Evolutionary conservation across 176 grass and related monocot genomes (phyloP).

Genomic region (Eleusine coracana): DNA sequence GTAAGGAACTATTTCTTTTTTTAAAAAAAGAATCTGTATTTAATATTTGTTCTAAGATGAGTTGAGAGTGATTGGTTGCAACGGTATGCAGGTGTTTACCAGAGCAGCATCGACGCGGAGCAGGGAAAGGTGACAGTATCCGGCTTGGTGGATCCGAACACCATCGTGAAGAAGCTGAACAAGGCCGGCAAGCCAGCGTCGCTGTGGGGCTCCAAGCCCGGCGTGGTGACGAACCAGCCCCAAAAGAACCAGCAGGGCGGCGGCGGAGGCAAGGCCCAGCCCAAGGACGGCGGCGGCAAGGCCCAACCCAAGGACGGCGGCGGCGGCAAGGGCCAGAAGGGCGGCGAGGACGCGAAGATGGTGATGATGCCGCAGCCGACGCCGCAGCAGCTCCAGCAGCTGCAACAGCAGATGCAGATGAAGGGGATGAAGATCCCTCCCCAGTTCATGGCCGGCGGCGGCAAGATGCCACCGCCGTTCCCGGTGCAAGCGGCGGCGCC

Average conservation of each 20-base stretch:
- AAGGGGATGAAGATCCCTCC: slow-evolving; percentile 67
- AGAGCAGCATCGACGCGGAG: not conserved
- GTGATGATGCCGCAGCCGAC: slow-evolving; percentile 36
- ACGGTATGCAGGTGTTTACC: not conserved
- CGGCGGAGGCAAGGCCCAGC: slow-evolving; percentile 35
- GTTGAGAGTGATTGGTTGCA: not conserved
- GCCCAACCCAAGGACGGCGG: slow-evolving; percentile 31
- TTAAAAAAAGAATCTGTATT: no score
- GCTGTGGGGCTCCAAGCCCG: slow-evolving; percentile 40
- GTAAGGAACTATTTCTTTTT: slow-evolving; percentile 23
- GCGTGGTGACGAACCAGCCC: not conserved
- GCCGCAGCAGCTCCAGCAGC: slow-evolving; percentile 41
- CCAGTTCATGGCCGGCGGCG: slow-evolving; percentile 55
- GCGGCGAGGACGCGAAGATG: slow-evolving; percentile 31
- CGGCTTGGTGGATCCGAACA: not conserved
- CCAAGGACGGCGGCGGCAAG: slow-evolving; percentile 40
- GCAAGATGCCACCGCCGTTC: slow-evolving; percentile 49
- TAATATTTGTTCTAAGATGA: not conserved
- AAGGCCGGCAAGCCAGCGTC: not conserved
- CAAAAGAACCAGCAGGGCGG: not conserved
- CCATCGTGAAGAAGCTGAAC: not conserved
- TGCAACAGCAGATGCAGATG: slow-evolving; percentile 66
- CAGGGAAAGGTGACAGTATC: not conserved
- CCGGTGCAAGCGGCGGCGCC: not conserved
- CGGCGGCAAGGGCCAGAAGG: slow-evolving; percentile 43